Base-by-base conservation (phyloP, 257 asterid genomes). In the Apocynum venetum region DNA sequence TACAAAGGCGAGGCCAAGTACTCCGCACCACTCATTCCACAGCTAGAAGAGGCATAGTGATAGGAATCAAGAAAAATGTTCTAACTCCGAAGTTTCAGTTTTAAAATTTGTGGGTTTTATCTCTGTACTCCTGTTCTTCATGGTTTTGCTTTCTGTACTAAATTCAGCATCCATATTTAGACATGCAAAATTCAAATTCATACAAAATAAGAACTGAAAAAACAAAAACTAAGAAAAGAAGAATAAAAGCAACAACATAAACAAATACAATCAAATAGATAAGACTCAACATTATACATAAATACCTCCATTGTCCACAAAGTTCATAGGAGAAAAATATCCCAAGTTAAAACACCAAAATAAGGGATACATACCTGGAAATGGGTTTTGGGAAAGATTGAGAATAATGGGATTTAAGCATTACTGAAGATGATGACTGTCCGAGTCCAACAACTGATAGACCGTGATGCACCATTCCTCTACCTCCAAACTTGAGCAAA, bases 381-480 rank as follows among this genome's bases (percentile, higher is more conserved):
- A 72, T 20, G 53, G 81, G 71, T 76, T 72, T 72, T 7, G 72
- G 38, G 17, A 76, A 72, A 38, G 43, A 61, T 14, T 48, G 81
- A 71, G 8, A 71, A 20, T 48, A 41, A 49, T 20, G 46, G 36
- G 66, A 49, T 17, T 64, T 66, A 61, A 51, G 48, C 73, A 72
- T 11, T 61, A 47, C 67, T 20, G 74, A 71, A 60, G 81, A 71
- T 17, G 81, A 72, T 19, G 49, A 63, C 43, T 78, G 77, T 40
- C 82, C 82, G 74, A 78, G 53, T 17, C 73, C 77, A 49, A 63
- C 76, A 72, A 53, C 60, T 68, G 4, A 48, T 49, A 72, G 82
- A 43, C 73, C 43, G 36, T 43, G 36, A 72, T 72, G 56, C 74
- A 48, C 77, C 82, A 78, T 72, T n/a, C 65, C n/a, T 38, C 55